phyloP scores from a whole-genome alignment of 192 early-diverging fungal species.

The Podila horticola region DNA sequence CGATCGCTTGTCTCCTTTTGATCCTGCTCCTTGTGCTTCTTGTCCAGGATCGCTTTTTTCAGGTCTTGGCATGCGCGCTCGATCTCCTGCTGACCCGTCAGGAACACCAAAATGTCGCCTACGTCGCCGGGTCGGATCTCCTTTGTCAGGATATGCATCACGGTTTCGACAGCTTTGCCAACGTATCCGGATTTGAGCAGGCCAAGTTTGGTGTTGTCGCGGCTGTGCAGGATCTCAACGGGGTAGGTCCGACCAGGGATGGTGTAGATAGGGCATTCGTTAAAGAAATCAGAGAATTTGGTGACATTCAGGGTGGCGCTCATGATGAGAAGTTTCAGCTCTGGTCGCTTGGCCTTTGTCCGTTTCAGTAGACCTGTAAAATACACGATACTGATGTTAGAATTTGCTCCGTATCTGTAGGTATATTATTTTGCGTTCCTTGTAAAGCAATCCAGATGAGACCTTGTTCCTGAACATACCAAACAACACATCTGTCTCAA shows the following conservation, averaged over 20 bases:
- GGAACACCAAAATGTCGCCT: constrained; percentile 94
- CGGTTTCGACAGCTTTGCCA: constrained; percentile 77
- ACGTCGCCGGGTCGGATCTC: constrained; percentile 66
- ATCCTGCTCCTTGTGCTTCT: constrained; percentile 29
- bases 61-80: constrained; percentile 80
- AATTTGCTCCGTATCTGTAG: background rate
- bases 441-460: too few species aligned
- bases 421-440: too few species aligned
- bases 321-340: constrained; percentile 89
- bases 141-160: constrained; percentile 78
- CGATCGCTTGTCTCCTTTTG: constrained; percentile 22
- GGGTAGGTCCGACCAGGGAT: constrained; percentile 79
- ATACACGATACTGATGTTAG: background rate
- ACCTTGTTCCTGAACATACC: constrained; percentile 50
- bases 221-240: constrained; percentile 60
- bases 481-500: constrained; percentile 95
- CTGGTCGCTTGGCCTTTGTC: constrained; percentile 77
- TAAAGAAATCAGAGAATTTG: constrained; percentile 86
- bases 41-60: constrained; percentile 61
- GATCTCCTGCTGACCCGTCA: constrained; percentile 97
- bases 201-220: constrained; percentile 64
- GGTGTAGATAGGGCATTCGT: constrained; percentile 78
- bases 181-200: constrained; percentile 77
- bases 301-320: constrained; percentile 83
- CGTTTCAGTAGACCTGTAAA: constrained; percentile 73